These are phyloP conservation scores for Calonectria pauciramosa DNA, from an alignment of 2,329 filamentous ascomycete species.

Conservation along the genomic window DNA sequence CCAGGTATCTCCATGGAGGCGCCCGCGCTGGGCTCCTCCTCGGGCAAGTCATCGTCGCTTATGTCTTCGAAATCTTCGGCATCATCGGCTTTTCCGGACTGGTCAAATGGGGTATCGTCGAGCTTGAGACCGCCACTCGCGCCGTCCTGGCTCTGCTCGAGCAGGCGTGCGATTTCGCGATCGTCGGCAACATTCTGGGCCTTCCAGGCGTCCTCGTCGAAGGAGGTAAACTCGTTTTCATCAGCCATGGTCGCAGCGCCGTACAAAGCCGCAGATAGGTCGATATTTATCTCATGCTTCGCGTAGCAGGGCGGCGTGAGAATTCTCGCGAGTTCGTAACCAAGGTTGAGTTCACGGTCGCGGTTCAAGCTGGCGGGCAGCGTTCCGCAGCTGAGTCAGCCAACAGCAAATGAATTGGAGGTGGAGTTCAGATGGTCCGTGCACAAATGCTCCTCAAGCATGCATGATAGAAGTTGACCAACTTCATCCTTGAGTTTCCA, in stretches of 20 bases:
- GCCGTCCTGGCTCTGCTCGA: slow-evolving; percentile 58
- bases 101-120: slow-evolving; percentile 66
- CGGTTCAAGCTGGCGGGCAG: slow-evolving; percentile 12
- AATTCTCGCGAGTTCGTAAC: slow-evolving; percentile 16
- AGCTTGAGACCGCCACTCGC: slow-evolving; percentile 57
- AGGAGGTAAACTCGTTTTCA: slow-evolving; percentile 51
- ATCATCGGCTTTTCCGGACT: slow-evolving; percentile 88
- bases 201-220: slow-evolving; percentile 54
- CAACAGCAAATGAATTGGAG: neutral
- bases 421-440: neutral
- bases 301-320: slow-evolving; percentile 24
- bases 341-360: slow-evolving; percentile 26
- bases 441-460: neutral
- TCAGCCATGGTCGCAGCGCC: slow-evolving; percentile 50
- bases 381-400: slow-evolving; percentile 31
- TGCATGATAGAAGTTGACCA: neutral
- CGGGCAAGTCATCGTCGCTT: slow-evolving; percentile 89
- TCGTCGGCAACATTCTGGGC: slow-evolving; percentile 65
- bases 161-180: slow-evolving; percentile 59
- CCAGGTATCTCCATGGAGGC: slow-evolving; percentile 64
- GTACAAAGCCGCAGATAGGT: slow-evolving; percentile 39
- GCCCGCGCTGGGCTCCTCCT: slow-evolving; percentile 70
- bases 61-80: slow-evolving; percentile 94
- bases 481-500: neutral
- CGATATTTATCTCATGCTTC: slow-evolving; percentile 46